A percentile compares a stretch with the other conserved stretches of the same genome.
These are phyloP conservation scores for Nakataea oryzae DNA, from an alignment of 2,329 filamentous ascomycete genomes.

Conservation along the genomic window DNA sequence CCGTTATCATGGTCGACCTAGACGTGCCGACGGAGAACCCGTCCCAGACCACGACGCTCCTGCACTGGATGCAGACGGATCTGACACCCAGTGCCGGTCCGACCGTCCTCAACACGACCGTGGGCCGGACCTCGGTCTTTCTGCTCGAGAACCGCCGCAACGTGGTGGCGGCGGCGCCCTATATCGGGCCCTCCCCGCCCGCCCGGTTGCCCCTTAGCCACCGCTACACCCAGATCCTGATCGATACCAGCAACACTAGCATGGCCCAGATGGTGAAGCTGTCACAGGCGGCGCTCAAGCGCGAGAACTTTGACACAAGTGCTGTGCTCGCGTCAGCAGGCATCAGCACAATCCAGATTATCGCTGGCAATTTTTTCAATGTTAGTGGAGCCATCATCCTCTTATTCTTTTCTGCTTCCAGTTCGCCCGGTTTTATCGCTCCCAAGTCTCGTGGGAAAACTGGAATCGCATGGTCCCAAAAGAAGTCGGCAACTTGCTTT, in stretches of 20 bases:
- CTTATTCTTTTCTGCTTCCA: background rate
- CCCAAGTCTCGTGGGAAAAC: no score
- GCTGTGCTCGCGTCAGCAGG: conserved; percentile 19
- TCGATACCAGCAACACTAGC: conserved; percentile 23
- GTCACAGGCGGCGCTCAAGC: conserved; percentile 16
- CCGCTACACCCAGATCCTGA: conserved; percentile 26
- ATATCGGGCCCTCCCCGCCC: conserved; percentile 27
- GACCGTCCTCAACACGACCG: conserved; percentile 16
- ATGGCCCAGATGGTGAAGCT: conserved; percentile 10
- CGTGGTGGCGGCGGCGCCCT: conserved; percentile 16
- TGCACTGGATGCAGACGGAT: conserved; percentile 33
- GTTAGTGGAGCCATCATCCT: conserved; percentile 10
- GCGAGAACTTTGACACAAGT: conserved; percentile 20
- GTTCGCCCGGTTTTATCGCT: background rate
- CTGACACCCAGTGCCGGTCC: conserved; percentile 17
- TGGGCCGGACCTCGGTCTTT: conserved; percentile 15
- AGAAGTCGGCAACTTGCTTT: background rate
- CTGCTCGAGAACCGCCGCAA: conserved; percentile 20
- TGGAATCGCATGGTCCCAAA: background rate
- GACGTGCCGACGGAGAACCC: conserved; percentile 30
- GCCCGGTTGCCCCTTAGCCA: conserved; percentile 25
- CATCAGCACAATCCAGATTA: conserved; percentile 18
- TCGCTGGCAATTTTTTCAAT: conserved; percentile 27
- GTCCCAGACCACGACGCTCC: conserved; percentile 23
- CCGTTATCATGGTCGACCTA: conserved; percentile 31